Percentiles rank a stretch among this genome's conserved stretches.
Evolutionary conservation across 306 rosid genomes (phyloP).

Genomic region (Ammopiptanthus mongolicus): DNA sequence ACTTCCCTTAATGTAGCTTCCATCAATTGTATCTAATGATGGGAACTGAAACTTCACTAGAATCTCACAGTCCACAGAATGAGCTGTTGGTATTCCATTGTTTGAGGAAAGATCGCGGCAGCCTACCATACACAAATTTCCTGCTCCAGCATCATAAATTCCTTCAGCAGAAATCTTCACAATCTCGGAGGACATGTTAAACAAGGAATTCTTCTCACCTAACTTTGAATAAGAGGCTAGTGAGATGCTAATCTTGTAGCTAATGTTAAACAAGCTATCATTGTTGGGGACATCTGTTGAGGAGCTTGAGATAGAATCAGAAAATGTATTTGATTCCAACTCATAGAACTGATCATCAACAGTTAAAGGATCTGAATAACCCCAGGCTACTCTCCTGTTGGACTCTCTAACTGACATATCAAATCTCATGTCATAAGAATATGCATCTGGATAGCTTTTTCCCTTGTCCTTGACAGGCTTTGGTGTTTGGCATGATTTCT

Average conservation of each 20-base stretch:
- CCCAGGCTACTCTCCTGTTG: slow-evolving; percentile 6
- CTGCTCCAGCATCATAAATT: slow-evolving; percentile 44
- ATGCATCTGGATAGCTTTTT: slow-evolving; percentile 9
- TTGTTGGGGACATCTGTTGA: neutral
- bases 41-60: slow-evolving; percentile 51
- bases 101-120: slow-evolving; percentile 33
- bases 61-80: slow-evolving; percentile 46
- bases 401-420: slow-evolving; percentile 29
- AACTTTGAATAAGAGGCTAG: neutral
- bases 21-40: neutral
- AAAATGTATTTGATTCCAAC: neutral
- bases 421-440: slow-evolving; percentile 41
- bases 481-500: slow-evolving; percentile 22
- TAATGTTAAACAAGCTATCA: slow-evolving; percentile 23
- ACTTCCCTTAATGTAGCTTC: slow-evolving; percentile 31
- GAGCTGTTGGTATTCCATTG: neutral
- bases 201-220: neutral
- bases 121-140: slow-evolving; percentile 70
- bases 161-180: slow-evolving; percentile 53
- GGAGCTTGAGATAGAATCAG: neutral
- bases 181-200: neutral
- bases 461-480: neutral
- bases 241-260: slow-evolving; percentile 29
- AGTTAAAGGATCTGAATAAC: slow-evolving; percentile 31
- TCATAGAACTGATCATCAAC: slow-evolving; percentile 26